Conservation (phyloP, 257 asterid species). For the Forsythia suspensa region DNA sequence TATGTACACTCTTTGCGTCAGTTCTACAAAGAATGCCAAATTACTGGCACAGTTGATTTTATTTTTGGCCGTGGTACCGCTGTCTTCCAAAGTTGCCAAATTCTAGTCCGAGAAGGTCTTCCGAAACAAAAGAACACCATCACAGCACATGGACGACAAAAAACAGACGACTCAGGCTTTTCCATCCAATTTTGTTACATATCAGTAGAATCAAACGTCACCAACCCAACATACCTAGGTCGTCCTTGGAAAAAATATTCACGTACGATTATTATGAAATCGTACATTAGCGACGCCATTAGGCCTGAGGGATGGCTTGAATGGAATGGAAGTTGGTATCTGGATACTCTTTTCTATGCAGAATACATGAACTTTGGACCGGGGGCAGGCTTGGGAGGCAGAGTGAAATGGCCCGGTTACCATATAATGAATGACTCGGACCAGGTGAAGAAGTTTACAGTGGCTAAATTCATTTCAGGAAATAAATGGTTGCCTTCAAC, state of each 20-base stretch:
- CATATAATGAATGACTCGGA: constrained; percentile 36
- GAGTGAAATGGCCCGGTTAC: constrained; percentile 72
- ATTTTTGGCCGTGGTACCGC: constrained; percentile 62
- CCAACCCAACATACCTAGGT: constrained; percentile 52
- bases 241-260: constrained; percentile 68
- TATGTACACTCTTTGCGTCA: constrained; percentile 66
- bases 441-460: constrained; percentile 46
- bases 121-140: constrained; percentile 59
- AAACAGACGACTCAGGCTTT: constrained; percentile 50
- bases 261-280: constrained; percentile 59
- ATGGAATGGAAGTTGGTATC: constrained; percentile 48
- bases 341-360: constrained; percentile 45
- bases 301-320: constrained; percentile 65
- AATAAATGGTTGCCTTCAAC: constrained; percentile 30
- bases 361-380: constrained; percentile 65
- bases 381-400: constrained; percentile 43
- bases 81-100: constrained; percentile 63
- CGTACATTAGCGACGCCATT: constrained; percentile 39
- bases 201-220: constrained; percentile 35
- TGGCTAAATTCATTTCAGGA: constrained; percentile 31
- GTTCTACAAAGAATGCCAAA: constrained; percentile 53
- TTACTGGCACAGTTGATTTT: constrained; percentile 71
- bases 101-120: constrained; percentile 53
- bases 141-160: constrained; percentile 65
- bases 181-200: constrained; percentile 59